phyloP scores from a whole-genome alignment of 2,329 filamentous ascomycete species.

The Xylaria sp. region DNA sequence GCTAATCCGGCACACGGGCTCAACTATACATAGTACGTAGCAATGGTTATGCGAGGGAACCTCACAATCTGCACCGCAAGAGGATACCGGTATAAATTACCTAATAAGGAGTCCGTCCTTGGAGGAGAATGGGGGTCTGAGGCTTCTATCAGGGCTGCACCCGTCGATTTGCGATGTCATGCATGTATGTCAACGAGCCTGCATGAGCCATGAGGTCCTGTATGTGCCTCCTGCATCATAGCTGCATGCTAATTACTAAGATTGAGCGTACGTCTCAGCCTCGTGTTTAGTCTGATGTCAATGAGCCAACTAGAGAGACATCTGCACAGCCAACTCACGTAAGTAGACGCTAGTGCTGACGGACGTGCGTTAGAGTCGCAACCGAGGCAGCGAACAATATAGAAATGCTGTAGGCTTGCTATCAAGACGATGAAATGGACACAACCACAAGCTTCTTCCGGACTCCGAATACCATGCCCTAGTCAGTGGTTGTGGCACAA shows the following conservation, averaged over 20 bases:
- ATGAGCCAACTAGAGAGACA: slow-evolving; percentile 16
- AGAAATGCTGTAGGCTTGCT: neutral
- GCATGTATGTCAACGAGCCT: slow-evolving; percentile 22
- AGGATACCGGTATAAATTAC: neutral
- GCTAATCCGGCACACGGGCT: neutral
- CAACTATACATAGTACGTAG: slow-evolving; percentile 1
- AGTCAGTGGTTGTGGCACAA: neutral
- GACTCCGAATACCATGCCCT: slow-evolving; percentile 30
- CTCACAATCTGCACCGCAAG: neutral
- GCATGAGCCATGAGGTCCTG: slow-evolving; percentile 16
- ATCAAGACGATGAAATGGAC: neutral
- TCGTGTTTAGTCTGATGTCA: slow-evolving; percentile 6
- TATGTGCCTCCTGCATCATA: slow-evolving; percentile 11
- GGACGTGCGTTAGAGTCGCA: slow-evolving; percentile 8
- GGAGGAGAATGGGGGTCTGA: neutral
- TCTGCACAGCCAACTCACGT: slow-evolving; percentile 11
- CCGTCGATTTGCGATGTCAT: slow-evolving; percentile 16
- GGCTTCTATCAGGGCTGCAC: slow-evolving; percentile 22
- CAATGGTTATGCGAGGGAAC: neutral
- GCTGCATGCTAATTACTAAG: neutral
- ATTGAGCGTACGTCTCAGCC: slow-evolving; percentile 25
- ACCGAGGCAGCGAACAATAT: neutral
- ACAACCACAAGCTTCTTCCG: slow-evolving; percentile 16
- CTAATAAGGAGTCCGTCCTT: neutral
- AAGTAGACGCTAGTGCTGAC: slow-evolving; percentile 22